Evolutionary conservation across 192 early-diverging fungal genomes (phyloP), one percentile per base, ranked within the genome.

Genomic region (Lobosporangium transversale): DNA sequence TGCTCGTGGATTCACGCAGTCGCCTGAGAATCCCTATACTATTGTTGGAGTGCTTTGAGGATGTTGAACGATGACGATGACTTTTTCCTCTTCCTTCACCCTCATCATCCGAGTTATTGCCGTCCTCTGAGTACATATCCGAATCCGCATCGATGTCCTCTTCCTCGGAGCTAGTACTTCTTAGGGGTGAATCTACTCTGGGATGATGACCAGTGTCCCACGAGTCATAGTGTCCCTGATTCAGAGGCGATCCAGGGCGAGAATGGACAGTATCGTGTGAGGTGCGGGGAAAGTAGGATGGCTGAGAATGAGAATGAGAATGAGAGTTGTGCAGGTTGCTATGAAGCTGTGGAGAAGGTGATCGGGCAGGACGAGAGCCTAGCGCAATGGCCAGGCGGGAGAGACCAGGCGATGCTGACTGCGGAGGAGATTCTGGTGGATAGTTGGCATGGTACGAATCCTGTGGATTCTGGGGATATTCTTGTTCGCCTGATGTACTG

Each of bases 391-490:
- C n/a, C n/a, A n/a, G n/a, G 62, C 3, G 70, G 49, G 33, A 75
- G 63, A n/a, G 70, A 53, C 4, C 31, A 40, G 37, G 14, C 8
- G 37, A 40, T 40, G 37, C 37, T 1, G 62, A 53, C n/a, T n/a
- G n/a, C n/a, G 1, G 70, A 66, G 12, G 70, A 45, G 7, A 62
- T 30, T 3, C 62, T 31, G 11, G 35, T 15, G 1, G 70, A 60
- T 4, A 17, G 4, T 35, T 23, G n/a, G 63, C 24, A 33, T 32
- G 20, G n/a, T 60, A 60, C 8, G 29, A 5, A 52, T 66, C 63
- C 51, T 75, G 70, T 3, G 70, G 70, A 18, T 75, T 75, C 45
- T 75, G 70, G 7, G 70, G 70, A 20, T 75, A 75, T 29, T 75
- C 70, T 31, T 61, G 52, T 53, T 75, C 70, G 29, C 49, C 53